These are phyloP conservation scores for Malus hybrid DNA, from an alignment of 331 rosid species.

Conservation along the genomic window DNA sequence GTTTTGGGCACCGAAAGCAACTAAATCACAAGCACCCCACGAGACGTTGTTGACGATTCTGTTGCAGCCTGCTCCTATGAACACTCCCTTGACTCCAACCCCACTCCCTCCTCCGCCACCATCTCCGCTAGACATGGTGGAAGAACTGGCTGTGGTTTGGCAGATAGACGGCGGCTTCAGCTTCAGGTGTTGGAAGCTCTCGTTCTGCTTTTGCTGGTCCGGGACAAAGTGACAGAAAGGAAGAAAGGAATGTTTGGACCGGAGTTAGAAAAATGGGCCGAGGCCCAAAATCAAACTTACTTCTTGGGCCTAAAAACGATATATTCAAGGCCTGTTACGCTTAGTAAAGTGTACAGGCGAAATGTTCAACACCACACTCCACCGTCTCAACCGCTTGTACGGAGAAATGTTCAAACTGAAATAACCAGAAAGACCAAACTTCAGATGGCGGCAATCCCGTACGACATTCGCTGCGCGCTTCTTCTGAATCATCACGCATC, in stretches of 20 bases:
- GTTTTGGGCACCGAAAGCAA: slow-evolving; percentile 90
- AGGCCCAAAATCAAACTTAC: not conserved
- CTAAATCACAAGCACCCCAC: slow-evolving; percentile 85
- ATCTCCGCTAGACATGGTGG: not conserved
- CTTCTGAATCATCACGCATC: slow-evolving; percentile 14
- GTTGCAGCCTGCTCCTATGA: slow-evolving; percentile 92
- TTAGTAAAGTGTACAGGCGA: not conserved
- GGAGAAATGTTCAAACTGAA: not conserved
- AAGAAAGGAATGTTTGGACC: not conserved
- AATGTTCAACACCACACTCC: not conserved
- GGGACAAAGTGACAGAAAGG: not conserved
- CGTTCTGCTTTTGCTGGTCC: not conserved
- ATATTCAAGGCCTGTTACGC: not conserved
- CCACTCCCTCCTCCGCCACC: not conserved
- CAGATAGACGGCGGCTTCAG: slow-evolving; percentile 6
- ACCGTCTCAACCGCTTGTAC: not conserved
- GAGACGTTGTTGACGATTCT: slow-evolving; percentile 84
- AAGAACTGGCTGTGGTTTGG: not conserved
- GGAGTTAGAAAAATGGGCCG: not conserved
- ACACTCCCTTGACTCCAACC: slow-evolving; percentile 49
- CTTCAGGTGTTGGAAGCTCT: not conserved
- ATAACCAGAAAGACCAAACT: not conserved
- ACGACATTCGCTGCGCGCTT: slow-evolving; percentile 40
- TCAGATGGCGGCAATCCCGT: slow-evolving; percentile 47
- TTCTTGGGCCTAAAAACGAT: not conserved